phyloP scores from a whole-genome alignment of 768 basidiomycete species.

The Amanita fuliginea region DNA sequence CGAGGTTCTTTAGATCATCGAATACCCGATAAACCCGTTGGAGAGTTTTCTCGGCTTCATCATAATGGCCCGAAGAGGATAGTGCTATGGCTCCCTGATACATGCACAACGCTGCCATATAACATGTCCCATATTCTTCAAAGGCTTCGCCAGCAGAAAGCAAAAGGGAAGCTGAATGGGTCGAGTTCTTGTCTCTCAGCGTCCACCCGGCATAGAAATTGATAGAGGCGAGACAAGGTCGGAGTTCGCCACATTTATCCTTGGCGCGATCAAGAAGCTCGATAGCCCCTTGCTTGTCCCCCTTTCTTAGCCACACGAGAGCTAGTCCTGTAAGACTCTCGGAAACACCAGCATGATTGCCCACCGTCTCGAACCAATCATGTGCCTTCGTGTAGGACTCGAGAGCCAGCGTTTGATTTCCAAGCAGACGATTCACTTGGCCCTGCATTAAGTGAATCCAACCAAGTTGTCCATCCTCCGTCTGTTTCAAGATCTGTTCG shows the following conservation, averaged over 20 bases:
- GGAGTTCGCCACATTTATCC: background rate
- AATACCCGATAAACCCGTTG: background rate
- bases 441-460: background rate
- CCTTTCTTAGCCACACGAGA: background rate
- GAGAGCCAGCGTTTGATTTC: background rate
- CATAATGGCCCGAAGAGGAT: background rate
- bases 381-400: background rate
- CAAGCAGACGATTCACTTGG: background rate
- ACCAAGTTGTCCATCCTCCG: background rate
- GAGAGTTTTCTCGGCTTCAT: background rate
- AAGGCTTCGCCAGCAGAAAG: background rate
- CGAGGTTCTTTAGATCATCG: background rate
- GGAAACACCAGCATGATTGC: background rate
- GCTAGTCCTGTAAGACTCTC: background rate
- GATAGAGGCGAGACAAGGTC: background rate
- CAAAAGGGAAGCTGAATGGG: background rate
- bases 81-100: background rate
- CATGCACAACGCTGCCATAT: background rate
- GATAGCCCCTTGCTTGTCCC: background rate
- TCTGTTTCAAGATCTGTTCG: background rate
- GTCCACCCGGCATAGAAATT: background rate
- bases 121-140: background rate
- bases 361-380: background rate
- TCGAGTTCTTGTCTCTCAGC: background rate
- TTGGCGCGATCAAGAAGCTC: background rate